Base-by-base conservation (phyloP, 2,329 filamentous ascomycete species). In the Neonectria neomacrospora region DNA sequence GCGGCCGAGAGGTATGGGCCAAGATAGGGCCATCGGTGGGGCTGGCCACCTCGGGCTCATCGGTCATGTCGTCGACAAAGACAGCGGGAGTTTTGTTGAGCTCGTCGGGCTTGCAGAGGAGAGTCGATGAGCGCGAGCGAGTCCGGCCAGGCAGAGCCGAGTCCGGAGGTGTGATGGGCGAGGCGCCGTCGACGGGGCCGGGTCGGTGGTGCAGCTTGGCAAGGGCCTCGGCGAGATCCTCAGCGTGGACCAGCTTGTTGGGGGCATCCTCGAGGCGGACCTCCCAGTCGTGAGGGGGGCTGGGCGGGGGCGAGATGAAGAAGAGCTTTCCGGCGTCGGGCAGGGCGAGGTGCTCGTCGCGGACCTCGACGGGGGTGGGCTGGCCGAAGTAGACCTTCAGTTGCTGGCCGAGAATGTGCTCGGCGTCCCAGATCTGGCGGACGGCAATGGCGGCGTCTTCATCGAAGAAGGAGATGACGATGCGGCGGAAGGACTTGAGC, bases 401-500 rank as follows among this genome's bases (percentile, higher is more conserved):
- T 58, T 85, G 83, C 76, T 90, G 84, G 71, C 91, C 92, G 80
- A 94, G 86, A 68, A 95, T 84, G 23, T 82, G 81, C 79, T 94
- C 90, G 71, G 90, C 89, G 73, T 96, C 91, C 79, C 93, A 91
- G 58, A 90, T 83, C 69, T 88, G 82, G 67, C 91, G 89, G 59
- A 95, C 90, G 59, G 83, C 82, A 71, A 92, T 88, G 60, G 92
- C 91, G 57, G 90, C 86, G 56, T 89, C 86, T 72, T 86, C 83
- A 64, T 88, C 87, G 78, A 86, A 90, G 83, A 96, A 95, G 70
- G 91, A 93, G 65, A 92, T 88, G 71, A 95, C 85, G 73, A 96
- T 93, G 76, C 92, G 90, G 67, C 90, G 88, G 84, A 96, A 93
- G 7, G 91, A 94, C 77, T 92, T 93, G 66, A 96, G 86, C 0